Percentiles rank a stretch among this genome's conserved stretches.
phyloP scores from a whole-genome alignment of 352 stramenopile species.

The Globisporangium nagaii region DNA sequence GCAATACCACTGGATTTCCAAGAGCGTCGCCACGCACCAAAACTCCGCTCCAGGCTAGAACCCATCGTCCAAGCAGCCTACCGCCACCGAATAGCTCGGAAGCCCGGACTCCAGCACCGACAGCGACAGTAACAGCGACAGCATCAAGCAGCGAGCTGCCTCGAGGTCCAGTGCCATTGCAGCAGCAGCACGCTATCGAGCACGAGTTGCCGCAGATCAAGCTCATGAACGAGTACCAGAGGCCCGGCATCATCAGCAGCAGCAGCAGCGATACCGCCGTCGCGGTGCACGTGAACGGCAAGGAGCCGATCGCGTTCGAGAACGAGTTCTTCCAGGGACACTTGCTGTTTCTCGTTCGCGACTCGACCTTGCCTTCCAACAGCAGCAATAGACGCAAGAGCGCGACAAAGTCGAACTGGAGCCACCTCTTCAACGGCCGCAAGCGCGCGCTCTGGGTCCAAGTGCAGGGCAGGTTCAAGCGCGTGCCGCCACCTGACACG shows the following conservation, averaged over 20 bases:
- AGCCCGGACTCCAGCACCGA: neutral
- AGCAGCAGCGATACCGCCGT: neutral
- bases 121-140: neutral
- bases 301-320: slow-evolving; percentile 39
- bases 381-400: neutral
- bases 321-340: slow-evolving; percentile 36
- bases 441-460: slow-evolving; percentile 45
- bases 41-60: neutral
- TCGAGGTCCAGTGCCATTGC: neutral
- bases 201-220: slow-evolving; percentile 25
- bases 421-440: slow-evolving; percentile 29
- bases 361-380: slow-evolving; percentile 9
- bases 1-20: neutral
- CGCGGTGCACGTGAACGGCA: slow-evolving; percentile 16
- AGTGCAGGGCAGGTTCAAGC: slow-evolving; percentile 59
- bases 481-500: slow-evolving; percentile 15
- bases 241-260: slow-evolving; percentile 3
- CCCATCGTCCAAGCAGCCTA: neutral
- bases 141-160: neutral
- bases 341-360: slow-evolving; percentile 29
- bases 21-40: neutral
- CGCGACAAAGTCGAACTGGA: slow-evolving; percentile 11
- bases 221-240: slow-evolving; percentile 23
- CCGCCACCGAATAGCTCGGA: neutral
- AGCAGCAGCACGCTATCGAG: neutral